These are phyloP conservation scores for Comarum palustre DNA, from an alignment of 306 rosid species.

Conservation along the genomic window DNA sequence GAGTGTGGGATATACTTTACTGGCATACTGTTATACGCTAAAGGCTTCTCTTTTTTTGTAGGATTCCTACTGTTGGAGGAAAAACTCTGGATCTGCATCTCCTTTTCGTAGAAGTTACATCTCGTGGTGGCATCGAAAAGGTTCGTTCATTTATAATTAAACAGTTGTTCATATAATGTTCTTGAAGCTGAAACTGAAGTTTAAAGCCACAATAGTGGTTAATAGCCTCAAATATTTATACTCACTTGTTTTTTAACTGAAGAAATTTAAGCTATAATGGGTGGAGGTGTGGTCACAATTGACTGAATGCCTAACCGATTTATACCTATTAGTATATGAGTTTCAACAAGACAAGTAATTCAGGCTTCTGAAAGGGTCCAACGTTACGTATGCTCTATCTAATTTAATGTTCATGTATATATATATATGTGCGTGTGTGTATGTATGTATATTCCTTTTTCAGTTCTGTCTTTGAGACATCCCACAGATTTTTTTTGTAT, in stretches of 20 bases:
- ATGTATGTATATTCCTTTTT: neutral
- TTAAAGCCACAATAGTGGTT: slow-evolving; percentile 18
- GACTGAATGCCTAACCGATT: neutral
- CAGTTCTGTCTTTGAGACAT: neutral
- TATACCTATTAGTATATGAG: neutral
- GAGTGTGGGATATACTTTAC: neutral
- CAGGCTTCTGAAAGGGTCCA: neutral
- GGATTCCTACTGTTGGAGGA: slow-evolving; percentile 79
- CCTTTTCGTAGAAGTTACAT: slow-evolving; percentile 77
- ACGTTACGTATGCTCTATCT: neutral
- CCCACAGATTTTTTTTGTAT: neutral
- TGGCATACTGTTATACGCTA: neutral
- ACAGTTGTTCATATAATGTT: neutral
- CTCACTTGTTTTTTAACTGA: slow-evolving; percentile 17
- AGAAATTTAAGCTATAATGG: neutral
- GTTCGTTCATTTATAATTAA: slow-evolving; percentile 28
- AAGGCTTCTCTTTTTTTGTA: slow-evolving; percentile 22
- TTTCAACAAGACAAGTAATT: neutral
- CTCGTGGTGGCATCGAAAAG: slow-evolving; percentile 82
- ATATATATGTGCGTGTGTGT: no score
- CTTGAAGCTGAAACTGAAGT: neutral
- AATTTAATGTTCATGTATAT: neutral
- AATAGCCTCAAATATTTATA: neutral
- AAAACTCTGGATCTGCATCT: slow-evolving; percentile 62
- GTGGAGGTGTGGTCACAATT: neutral